Evolutionary conservation across 2,329 filamentous ascomycete genomes (phyloP).

Genomic region (Akanthomyces dipterigenus): DNA sequence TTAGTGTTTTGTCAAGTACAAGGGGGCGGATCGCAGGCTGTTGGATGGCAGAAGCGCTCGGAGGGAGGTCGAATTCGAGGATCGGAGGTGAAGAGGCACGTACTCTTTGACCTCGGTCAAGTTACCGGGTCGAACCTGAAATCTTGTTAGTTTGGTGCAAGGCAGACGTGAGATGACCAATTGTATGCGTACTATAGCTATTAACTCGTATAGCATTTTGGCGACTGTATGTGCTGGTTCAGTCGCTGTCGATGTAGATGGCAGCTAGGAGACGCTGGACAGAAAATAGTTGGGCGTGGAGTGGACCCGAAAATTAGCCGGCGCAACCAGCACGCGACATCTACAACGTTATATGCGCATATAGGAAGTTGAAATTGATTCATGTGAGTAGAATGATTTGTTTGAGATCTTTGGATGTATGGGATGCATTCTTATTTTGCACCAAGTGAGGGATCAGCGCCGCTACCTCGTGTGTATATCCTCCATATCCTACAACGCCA

Average conservation of each 20-base stretch:
- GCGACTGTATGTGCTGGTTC: constrained; percentile 24
- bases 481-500: constrained; percentile 33
- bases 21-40: too few species aligned
- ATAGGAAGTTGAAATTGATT: too few species aligned
- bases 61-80: background rate
- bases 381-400: background rate
- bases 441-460: background rate
- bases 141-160: background rate
- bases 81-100: constrained; percentile 25
- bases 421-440: background rate
- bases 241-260: background rate
- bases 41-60: background rate
- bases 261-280: background rate
- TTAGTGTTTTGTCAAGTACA: constrained; percentile 13
- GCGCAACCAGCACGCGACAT: constrained; percentile 5
- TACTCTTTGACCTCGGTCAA: constrained; percentile 94
- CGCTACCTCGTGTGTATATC: background rate
- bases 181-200: constrained; percentile 73
- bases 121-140: constrained; percentile 83
- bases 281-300: constrained; percentile 7
- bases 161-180: background rate
- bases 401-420: background rate
- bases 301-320: constrained; percentile 25
- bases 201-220: constrained; percentile 93
- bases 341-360: background rate